Base-by-base conservation (phyloP, 2,329 filamentous ascomycete species). In the Fusarium annulatum region DNA sequence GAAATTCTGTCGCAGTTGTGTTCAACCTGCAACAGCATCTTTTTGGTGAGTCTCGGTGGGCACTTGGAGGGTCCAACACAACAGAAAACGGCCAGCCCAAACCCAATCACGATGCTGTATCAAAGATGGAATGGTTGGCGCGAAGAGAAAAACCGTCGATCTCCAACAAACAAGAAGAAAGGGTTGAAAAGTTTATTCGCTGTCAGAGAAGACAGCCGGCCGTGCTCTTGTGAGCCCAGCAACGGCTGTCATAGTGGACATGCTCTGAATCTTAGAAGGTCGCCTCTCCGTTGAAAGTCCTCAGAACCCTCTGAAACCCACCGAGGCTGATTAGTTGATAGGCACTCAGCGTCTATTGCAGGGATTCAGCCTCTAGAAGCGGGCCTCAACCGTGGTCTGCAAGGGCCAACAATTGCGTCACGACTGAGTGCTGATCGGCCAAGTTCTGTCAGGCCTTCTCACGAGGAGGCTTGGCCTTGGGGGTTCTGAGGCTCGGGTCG, bases 401-500 rank as follows among this genome's bases (percentile, higher is more conserved):
- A 77, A 74, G 75, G 75, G 72, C 71, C 73, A 73, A 64, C 62
- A 72, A 80, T 80, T 79, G 79, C 79, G 79, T 80, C 79, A 80
- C 79, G 73, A 67, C 67, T 68, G 76, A 61, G 64, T 65, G 77
- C 67, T 77, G 78, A 80, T 80, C 78, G 62, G 60, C 61, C 73
- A 77, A 73, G 69, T 71, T 71, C 73, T 72, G 61, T 64, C 23
- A 72, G 58, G 72, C 73, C 73, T 79, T 76, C 74, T 70, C 71
- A 74, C 58, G 59, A 67, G 65, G 64, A 67, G 62, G 62, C 55
- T 72, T 73, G 53, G 70, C 64, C 60, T 64, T 43, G 55, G 42
- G 56, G 53, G 62, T 33, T 51, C 53, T 73, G 71, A 73, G 58
- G 70, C 71, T 73, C 70, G 71, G 70, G 56, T 58, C 41, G 70